phyloP scores from a whole-genome alignment of 805 yeast species.

The Lachancea cidri region DNA sequence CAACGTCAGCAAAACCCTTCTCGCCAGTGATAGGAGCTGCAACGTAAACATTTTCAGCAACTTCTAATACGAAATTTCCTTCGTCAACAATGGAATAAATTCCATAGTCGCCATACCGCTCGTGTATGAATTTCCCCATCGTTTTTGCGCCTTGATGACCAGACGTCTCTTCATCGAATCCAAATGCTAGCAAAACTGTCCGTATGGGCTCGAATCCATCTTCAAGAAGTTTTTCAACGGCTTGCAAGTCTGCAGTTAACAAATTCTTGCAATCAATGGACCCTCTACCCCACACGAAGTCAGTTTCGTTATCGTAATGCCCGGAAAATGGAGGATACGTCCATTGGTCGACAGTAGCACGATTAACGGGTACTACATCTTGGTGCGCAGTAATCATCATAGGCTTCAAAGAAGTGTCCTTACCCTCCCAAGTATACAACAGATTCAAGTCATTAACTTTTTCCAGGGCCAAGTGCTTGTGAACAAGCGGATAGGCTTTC shows the following conservation, averaged over 20 bases:
- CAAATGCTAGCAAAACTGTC: conserved; percentile 52
- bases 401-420: conserved; percentile 44
- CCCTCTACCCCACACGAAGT: conserved; percentile 56
- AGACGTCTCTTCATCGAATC: conserved; percentile 60
- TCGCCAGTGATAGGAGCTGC: conserved; percentile 50
- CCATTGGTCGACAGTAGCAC: conserved; percentile 53
- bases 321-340: conserved; percentile 53
- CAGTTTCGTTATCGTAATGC: conserved; percentile 46
- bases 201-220: conserved; percentile 44
- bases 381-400: conserved; percentile 61
- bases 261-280: conserved; percentile 60
- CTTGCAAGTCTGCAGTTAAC: conserved; percentile 51
- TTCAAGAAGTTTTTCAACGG: conserved; percentile 42
- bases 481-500: conserved; percentile 44
- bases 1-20: conserved; percentile 48
- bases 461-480: conserved; percentile 38
- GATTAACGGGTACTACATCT: conserved; percentile 66
- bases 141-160: conserved; percentile 46
- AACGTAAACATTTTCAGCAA: conserved; percentile 38
- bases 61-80: conserved; percentile 35
- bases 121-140: conserved; percentile 40
- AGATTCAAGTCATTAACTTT: conserved; percentile 54
- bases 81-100: conserved; percentile 60
- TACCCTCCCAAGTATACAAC: conserved; percentile 51
- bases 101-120: conserved; percentile 50